Evolutionary conservation across 306 rosid species (phyloP), one percentile per base, ranked within the genome.

Genomic region (Ormosia emarginata): DNA sequence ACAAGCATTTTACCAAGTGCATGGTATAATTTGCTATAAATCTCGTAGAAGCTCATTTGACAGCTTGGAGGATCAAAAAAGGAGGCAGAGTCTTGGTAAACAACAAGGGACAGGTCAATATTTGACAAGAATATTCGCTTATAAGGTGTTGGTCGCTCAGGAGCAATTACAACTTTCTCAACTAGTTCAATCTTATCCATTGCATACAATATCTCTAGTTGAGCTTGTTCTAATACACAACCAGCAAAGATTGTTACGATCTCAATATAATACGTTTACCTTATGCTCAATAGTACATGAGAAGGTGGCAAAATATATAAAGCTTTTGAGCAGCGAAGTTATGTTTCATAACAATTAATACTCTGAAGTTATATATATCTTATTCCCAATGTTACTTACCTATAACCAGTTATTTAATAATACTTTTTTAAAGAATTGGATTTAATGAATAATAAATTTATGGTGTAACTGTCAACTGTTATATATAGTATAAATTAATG

Each of bases 51-150:
- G 34, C 64, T 66, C 75, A 84, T 86, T 69, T 67, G 62, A 53
- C 4, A 69, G 10, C 61, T 82, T 71, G 89, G 88, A 59, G 87
- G 87, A 46, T 87, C 89, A 66, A 91, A 89, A 74, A 89, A 91
- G 8, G 89, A 87, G 7, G 86, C 82, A 37, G 91, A 81, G 9
- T 91, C 88, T 64, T 82, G 90, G 82, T 86, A 85, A 64, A 86
- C 91, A 32, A 89, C 91, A 9, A 91, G 88, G 6, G 90, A 62
- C 12, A 85, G 9, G 47, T 91, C 91, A 64, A 91, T 91, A 49
- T 91, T 91, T 30, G 92, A 87, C 49, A 89, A 83, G 77, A 91
- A 89, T 67, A 89, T 77, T 62, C 80, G 8, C 59, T 75, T 83
- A 8, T 2, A 8, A 0, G 80, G 85, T 64, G 76, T 82, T 7